These are phyloP conservation scores for Podaxis mareebaensis DNA, from an alignment of 768 basidiomycete species.

Conservation along the genomic window DNA sequence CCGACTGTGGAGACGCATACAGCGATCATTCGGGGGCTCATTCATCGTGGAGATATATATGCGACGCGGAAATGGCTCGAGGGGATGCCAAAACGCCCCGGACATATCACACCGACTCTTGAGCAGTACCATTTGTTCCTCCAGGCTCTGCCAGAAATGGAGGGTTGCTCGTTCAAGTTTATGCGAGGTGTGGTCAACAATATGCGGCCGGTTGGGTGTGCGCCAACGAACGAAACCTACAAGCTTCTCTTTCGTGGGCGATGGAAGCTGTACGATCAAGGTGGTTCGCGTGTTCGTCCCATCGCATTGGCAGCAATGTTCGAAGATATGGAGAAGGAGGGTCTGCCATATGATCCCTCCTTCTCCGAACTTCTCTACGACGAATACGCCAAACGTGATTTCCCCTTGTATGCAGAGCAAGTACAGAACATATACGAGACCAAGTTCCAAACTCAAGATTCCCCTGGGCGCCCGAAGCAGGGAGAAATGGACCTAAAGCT, in stretches of 20 bases:
- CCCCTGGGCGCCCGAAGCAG: constrained; percentile 14
- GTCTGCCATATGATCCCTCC: constrained; percentile 44
- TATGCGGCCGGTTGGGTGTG: constrained; percentile 28
- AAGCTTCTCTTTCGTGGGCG: constrained; percentile 47
- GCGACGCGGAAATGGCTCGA: constrained; percentile 51
- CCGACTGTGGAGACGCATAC: constrained; percentile 50
- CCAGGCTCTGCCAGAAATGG: constrained; percentile 34
- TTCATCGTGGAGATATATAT: constrained; percentile 41
- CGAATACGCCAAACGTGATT: constrained; percentile 42
- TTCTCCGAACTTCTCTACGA: constrained; percentile 42
- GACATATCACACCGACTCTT: constrained; percentile 44
- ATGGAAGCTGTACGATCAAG: constrained; percentile 30
- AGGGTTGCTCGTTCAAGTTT: constrained; percentile 27
- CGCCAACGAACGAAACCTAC: constrained; percentile 47
- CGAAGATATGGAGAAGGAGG: constrained; percentile 44
- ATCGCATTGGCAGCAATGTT: constrained; percentile 42
- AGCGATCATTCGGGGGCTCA: constrained; percentile 48
- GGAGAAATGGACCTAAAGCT: background rate
- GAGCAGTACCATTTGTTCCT: constrained; percentile 60
- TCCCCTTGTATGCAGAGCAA: constrained; percentile 34
- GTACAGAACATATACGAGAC: constrained; percentile 39
- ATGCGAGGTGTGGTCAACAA: constrained; percentile 25
- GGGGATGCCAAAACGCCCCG: constrained; percentile 53
- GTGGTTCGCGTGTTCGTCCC: constrained; percentile 30
- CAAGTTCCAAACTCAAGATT: constrained; percentile 19